Conservation (phyloP, 768 basidiomycete genomes). For the Lactarius sp. region DNA sequence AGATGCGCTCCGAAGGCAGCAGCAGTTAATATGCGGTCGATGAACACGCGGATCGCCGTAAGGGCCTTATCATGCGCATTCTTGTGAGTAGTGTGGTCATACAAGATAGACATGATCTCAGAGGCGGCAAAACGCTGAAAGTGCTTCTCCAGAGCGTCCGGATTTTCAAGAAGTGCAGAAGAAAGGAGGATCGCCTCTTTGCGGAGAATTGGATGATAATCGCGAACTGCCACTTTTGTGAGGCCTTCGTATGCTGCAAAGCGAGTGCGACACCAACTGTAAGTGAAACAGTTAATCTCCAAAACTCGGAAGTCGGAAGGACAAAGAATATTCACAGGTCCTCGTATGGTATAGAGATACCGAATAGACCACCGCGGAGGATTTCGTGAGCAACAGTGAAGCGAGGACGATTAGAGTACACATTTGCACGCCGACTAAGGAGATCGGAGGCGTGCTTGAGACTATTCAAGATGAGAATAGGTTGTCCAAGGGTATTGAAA, state of each 20-base stretch:
- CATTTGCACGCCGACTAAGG: slow-evolving; percentile 27
- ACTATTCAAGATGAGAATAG: slow-evolving; percentile 33
- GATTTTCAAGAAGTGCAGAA: background rate
- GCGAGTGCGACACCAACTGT: slow-evolving; percentile 15
- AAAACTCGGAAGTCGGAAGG: background rate
- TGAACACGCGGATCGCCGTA: background rate
- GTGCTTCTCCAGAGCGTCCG: background rate
- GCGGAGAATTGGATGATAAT: background rate
- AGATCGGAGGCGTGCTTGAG: slow-evolving; percentile 35
- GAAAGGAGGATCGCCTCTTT: slow-evolving; percentile 9
- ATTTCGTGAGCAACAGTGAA: slow-evolving; percentile 33
- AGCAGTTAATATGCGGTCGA: slow-evolving; percentile 1
- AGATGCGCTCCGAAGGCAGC: background rate
- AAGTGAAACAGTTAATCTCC: background rate
- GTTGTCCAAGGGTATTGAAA: slow-evolving; percentile 7
- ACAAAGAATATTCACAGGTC: slow-evolving; percentile 25
- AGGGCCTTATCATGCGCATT: too few relatives aligned
- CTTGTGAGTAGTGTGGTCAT: too few relatives aligned
- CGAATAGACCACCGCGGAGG: slow-evolving; percentile 31
- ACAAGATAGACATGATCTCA: too few relatives aligned
- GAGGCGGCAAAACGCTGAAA: background rate
- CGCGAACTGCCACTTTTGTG: slow-evolving; percentile 1
- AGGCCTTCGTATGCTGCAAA: slow-evolving; percentile 13
- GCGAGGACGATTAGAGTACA: too few relatives aligned
- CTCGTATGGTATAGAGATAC: slow-evolving; percentile 28